A percentile compares a stretch with the other conserved stretches of the same genome.
Evolutionary conservation across 2,329 filamentous ascomycete genomes (phyloP).

Genomic region (Fusarium verticillioides): DNA sequence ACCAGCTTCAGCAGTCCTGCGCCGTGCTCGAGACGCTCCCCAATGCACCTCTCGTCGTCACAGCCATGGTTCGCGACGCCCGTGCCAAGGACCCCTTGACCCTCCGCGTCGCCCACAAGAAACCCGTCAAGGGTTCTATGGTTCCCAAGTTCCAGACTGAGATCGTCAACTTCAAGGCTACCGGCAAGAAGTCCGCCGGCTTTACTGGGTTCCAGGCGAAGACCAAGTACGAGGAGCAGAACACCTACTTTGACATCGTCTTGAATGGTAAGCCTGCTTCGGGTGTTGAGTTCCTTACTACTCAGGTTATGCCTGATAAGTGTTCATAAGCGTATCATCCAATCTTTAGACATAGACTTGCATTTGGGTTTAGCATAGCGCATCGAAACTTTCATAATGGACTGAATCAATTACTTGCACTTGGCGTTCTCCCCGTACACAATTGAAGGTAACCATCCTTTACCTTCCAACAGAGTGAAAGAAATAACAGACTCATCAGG

Average conservation of each 20-base stretch:
- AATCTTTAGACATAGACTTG: neutral
- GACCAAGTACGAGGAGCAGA: neutral
- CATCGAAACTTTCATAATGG: neutral
- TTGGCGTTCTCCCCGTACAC: too few species aligned
- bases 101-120: neutral
- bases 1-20: slow-evolving; percentile 44
- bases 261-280: neutral
- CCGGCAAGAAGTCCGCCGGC: slow-evolving; percentile 21
- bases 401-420: neutral
- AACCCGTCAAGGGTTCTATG: neutral
- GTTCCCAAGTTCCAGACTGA: slow-evolving; percentile 16
- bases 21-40: neutral
- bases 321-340: neutral
- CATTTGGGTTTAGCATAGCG: neutral
- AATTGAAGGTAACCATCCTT: too few species aligned
- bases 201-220: slow-evolving; percentile 15
- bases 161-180: slow-evolving; percentile 17
- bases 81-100: slow-evolving; percentile 14
- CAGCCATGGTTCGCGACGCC: slow-evolving; percentile 11
- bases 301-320: neutral
- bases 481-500: too few species aligned
- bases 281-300: neutral
- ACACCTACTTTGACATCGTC: neutral
- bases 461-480: fast-evolving
- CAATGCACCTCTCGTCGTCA: neutral